A percentile compares a stretch with the other conserved stretches of the same genome.
phyloP scores from a whole-genome alignment of 345 rosid species.

The Linum lewisii region DNA sequence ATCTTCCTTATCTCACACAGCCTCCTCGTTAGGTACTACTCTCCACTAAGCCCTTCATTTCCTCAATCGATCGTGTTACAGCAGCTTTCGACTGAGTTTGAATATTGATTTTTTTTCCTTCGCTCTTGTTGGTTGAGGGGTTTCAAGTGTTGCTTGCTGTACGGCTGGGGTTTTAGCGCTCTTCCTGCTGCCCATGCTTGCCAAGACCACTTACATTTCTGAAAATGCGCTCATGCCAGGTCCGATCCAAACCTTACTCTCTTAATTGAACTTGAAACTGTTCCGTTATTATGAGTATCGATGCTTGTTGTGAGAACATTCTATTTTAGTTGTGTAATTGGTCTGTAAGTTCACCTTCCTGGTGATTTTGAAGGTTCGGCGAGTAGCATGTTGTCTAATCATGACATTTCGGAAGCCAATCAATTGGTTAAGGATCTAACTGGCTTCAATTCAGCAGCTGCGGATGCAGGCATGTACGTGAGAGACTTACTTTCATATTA shows the following conservation, averaged over 20 bases:
- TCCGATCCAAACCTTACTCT: constrained; percentile 10
- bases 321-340: not conserved
- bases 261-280: not conserved
- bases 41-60: not conserved
- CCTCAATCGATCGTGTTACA: not conserved
- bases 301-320: too few relatives aligned
- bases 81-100: not conserved
- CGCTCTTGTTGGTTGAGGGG: constrained; percentile 4
- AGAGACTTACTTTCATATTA: constrained; percentile 7
- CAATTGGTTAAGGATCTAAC: constrained; percentile 52
- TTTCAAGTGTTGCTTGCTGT: constrained; percentile 62
- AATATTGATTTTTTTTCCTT: not conserved
- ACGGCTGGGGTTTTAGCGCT: constrained; percentile 65
- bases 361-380: constrained; percentile 52
- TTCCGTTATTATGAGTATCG: not conserved
- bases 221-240: constrained; percentile 99
- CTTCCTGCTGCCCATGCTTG: constrained; percentile 65
- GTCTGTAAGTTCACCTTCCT: not conserved
- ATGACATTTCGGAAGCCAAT: constrained; percentile 50
- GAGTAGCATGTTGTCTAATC: constrained; percentile 65
- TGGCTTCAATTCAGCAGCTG: constrained; percentile 29
- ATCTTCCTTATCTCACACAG: constrained; percentile 71
- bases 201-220: constrained; percentile 90
- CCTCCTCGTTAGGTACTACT: constrained; percentile 46
- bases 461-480: constrained; percentile 49